Evolutionary conservation across 768 basidiomycete species (phyloP).

Genomic region (Russula earlei): DNA sequence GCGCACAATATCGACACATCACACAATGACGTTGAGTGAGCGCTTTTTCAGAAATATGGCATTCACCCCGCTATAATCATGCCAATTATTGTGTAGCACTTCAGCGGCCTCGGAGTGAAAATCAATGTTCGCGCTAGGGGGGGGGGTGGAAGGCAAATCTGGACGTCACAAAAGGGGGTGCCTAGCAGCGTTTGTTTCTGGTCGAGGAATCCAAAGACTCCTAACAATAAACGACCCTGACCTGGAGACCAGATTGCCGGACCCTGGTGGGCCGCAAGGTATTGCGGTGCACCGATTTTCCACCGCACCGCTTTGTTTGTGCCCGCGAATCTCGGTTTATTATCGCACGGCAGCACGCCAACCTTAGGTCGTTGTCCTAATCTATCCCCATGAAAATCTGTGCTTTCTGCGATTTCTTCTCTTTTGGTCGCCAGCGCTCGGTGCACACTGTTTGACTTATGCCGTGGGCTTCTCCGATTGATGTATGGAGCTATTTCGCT

Average conservation of each 20-base stretch:
- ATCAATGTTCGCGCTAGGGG: no score
- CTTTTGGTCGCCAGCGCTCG: not conserved
- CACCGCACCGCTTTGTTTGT: not conserved
- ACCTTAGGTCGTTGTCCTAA: not conserved
- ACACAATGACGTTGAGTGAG: not conserved
- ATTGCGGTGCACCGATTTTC: not conserved
- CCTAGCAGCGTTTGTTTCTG: not conserved
- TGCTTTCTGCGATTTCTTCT: not conserved
- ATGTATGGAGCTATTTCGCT: not conserved
- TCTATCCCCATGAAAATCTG: conserved; percentile 6
- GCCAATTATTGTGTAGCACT: not conserved
- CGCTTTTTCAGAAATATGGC: not conserved
- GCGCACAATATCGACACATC: not conserved
- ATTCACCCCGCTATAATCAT: not conserved
- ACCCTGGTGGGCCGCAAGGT: not conserved
- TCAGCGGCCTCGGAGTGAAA: no score
- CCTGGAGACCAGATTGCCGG: conserved; percentile 3
- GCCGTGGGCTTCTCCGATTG: not conserved
- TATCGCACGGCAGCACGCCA: not conserved
- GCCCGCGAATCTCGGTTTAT: not conserved
- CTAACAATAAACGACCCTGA: not conserved
- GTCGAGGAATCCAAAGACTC: not conserved
- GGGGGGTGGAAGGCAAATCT: not conserved
- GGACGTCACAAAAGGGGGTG: no score
- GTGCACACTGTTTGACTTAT: not conserved